These are phyloP conservation scores for Pestalotiopsis sp. DNA, from an alignment of 2,329 filamentous ascomycete species.

Conservation along the genomic window DNA sequence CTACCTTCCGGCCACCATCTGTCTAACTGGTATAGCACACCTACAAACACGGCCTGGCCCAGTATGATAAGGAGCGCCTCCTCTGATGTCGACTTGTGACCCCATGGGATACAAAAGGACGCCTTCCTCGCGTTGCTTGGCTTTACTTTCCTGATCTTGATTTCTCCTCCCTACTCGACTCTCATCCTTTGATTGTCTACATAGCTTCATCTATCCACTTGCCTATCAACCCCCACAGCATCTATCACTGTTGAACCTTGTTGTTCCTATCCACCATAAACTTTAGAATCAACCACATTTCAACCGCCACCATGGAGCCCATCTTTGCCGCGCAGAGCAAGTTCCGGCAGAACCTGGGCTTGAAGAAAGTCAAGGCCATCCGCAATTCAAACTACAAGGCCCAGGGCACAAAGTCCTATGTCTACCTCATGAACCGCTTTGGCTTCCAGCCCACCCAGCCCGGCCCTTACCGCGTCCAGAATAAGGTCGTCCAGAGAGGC, in stretches of 20 bases:
- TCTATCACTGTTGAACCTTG: not conserved
- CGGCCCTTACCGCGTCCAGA: slow-evolving; percentile 61
- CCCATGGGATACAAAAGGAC: not conserved
- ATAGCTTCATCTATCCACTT: not conserved
- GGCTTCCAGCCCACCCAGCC: slow-evolving; percentile 63
- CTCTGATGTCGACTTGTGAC: not conserved
- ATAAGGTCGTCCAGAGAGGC: slow-evolving; percentile 49
- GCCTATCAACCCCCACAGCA: not conserved
- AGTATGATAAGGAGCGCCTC: not conserved
- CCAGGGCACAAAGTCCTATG: slow-evolving; percentile 65
- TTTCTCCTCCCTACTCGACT: not conserved
- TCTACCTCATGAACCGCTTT: slow-evolving; percentile 63
- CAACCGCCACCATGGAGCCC: slow-evolving; percentile 33
- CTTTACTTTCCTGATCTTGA: not conserved
- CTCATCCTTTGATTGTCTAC: not conserved
- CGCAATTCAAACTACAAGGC: slow-evolving; percentile 62
- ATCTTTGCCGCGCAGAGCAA: slow-evolving; percentile 36
- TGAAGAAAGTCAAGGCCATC: slow-evolving; percentile 52
- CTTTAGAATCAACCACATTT: not conserved
- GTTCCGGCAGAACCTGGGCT: slow-evolving; percentile 35
- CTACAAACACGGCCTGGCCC: not conserved
- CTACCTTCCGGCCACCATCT: not conserved
- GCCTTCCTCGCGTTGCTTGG: not conserved
- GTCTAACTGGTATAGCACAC: not conserved
- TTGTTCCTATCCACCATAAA: not conserved